Evolutionary conservation across 2,329 filamentous ascomycete genomes (phyloP), one percentile per base, ranked within the genome.

Genomic region (Anthostomella pinea): DNA sequence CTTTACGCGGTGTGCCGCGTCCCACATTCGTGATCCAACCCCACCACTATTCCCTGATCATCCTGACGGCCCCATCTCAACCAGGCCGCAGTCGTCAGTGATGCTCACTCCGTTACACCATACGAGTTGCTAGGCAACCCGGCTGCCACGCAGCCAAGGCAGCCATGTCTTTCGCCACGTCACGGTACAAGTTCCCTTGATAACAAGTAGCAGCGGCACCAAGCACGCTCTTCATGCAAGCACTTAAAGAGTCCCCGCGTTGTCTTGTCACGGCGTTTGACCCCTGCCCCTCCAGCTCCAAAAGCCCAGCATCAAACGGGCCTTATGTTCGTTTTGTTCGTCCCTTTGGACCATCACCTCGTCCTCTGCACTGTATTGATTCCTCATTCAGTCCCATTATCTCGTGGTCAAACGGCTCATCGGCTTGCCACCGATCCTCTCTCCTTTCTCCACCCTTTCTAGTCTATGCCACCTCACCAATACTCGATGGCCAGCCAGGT

Each of bases 1-100:
- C 60, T 63, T 62, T 62, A 64, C 60, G 59, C 60, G 60, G 56
- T 57, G 42, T 51, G 45, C 47, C 58, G 57, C 54, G 58, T 56
- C 49, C 51, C 53, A 55, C 58, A 53, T 54, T 56, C 49, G 53
- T 45, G 46, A 36, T 30, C 33, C 29, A 35, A 45, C 49, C 48
- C 51, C 49, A 44, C 55, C 47, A 43, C 42, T 24, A 45, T 34
- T 38, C 39, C 48, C 43, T 49, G 45, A 44, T 41, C 33, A 43
- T 38, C 42, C 32, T 36, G n/a, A n/a, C n/a, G n/a, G n/a, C n/a
- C n/a, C n/a, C n/a, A n/a, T 45, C 32, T 45, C 47, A 38, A 45
- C 51, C 46, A 52, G 44, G 51, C 52, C 51, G 39, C 45, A 43
- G 24, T 41, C 23, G 42, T 38, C 35, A 39, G 47, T 40, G 39